Evolutionary conservation across 441 rosid genomes (phyloP).

Genomic region (Gossypium schwendimanii): DNA sequence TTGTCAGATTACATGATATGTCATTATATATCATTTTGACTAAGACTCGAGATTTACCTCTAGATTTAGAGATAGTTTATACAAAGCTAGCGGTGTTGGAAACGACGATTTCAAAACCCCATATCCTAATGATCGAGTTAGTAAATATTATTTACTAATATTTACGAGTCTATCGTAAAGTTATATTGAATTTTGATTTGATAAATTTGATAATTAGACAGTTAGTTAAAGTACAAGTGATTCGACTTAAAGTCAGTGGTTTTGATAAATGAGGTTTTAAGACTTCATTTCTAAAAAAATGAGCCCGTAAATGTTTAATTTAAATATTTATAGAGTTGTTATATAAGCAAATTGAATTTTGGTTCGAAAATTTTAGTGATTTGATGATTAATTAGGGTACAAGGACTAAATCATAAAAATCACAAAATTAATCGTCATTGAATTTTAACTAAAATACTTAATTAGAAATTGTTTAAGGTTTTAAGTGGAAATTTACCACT

Average conservation of each 20-base stretch:
- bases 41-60: not conserved
- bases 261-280: not conserved
- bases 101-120: not conserved
- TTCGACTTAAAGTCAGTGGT: not conserved
- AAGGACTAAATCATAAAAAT: not conserved
- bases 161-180: not conserved
- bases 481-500: not conserved
- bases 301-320: not conserved
- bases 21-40: not conserved
- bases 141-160: too few species aligned
- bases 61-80: not conserved
- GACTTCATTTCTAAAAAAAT: not conserved
- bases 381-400: not conserved
- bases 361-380: not conserved
- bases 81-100: not conserved
- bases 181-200: not conserved
- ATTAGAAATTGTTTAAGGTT: not conserved
- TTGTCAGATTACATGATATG: not conserved
- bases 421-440: not conserved
- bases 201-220: not conserved
- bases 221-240: not conserved
- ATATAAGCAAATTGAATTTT: not conserved
- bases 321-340: not conserved
- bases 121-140: too few species aligned
- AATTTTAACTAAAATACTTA: not conserved